Conservation (phyloP, 164 flowering plant species). For the Magnolia kwangsiensis region DNA sequence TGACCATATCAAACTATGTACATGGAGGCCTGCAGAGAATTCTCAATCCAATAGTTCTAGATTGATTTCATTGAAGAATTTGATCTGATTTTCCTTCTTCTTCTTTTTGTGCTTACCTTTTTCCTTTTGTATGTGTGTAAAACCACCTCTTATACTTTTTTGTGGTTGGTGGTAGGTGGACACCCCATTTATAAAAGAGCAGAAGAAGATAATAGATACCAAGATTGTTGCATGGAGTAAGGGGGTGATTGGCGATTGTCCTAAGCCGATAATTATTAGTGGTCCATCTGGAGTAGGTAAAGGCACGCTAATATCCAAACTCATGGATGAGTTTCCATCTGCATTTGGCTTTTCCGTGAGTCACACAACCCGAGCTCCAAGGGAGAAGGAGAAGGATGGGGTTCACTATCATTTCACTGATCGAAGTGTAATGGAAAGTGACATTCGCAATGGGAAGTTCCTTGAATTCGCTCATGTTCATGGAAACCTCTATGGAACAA, state of each 20-base stretch:
- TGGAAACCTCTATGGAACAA: conserved; percentile 97
- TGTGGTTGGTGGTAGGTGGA: conserved; percentile 49
- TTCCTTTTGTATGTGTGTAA: neutral
- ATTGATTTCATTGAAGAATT: neutral
- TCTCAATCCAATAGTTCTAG: neutral
- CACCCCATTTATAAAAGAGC: conserved; percentile 67
- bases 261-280: conserved; percentile 82
- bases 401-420: conserved; percentile 88
- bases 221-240: conserved; percentile 95
- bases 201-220: conserved; percentile 39
- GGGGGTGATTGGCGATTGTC: conserved; percentile 65
- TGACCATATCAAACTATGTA: neutral
- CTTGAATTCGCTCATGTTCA: conserved; percentile 94
- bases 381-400: conserved; percentile 75
- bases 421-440: conserved; percentile 76
- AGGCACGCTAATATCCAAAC: conserved; percentile 84
- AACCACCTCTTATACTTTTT: neutral
- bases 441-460: conserved; percentile 73
- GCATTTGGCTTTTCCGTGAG: conserved; percentile 97
- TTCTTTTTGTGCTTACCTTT: neutral
- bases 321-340: conserved; percentile 87
- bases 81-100: neutral
- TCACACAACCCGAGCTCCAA: conserved; percentile 92
- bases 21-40: neutral
- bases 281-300: conserved; percentile 99